These are phyloP conservation scores for Macrolepiota dolichaula DNA, from an alignment of 768 basidiomycete species.

Conservation along the genomic window DNA sequence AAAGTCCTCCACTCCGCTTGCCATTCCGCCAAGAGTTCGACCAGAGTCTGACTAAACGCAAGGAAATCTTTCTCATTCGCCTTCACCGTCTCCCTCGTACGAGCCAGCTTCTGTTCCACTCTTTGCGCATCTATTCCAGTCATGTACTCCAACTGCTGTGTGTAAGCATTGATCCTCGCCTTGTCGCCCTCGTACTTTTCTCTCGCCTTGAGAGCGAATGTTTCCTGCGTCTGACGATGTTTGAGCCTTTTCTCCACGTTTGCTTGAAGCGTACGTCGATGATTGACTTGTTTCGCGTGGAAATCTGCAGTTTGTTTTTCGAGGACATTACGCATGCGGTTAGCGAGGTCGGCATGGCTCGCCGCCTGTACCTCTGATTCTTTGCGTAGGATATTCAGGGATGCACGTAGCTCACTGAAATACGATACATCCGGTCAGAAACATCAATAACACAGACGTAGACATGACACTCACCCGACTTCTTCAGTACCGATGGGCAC, in stretches of 20 bases:
- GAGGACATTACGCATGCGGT: conserved; percentile 67
- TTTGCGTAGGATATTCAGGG: conserved; percentile 71
- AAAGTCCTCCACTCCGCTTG: conserved; percentile 92
- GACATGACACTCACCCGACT: conserved; percentile 68
- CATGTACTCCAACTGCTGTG: conserved; percentile 77
- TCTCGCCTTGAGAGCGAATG: conserved; percentile 79
- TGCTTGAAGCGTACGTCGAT: conserved; percentile 66
- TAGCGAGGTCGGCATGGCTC: conserved; percentile 68
- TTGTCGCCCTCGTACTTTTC: conserved; percentile 91
- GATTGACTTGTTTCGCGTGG: conserved; percentile 59
- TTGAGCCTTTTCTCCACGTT: conserved; percentile 87
- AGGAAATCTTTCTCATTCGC: conserved; percentile 89
- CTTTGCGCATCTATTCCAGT: conserved; percentile 90
- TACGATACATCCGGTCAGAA: not conserved
- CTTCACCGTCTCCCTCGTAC: conserved; percentile 82
- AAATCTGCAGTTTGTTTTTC: conserved; percentile 64
- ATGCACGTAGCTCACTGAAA: conserved; percentile 72
- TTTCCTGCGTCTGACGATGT: conserved; percentile 80
- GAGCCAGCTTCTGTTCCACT: conserved; percentile 77
- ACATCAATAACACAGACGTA: not conserved
- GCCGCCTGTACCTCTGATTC: conserved; percentile 83
- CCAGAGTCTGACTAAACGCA: conserved; percentile 72
- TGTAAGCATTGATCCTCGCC: conserved; percentile 84
- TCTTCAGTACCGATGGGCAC: conserved; percentile 79
- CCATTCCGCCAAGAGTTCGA: conserved; percentile 78